Base-by-base conservation (phyloP, 805 yeast genomes). In the Saccharomycopsis fermentans region DNA sequence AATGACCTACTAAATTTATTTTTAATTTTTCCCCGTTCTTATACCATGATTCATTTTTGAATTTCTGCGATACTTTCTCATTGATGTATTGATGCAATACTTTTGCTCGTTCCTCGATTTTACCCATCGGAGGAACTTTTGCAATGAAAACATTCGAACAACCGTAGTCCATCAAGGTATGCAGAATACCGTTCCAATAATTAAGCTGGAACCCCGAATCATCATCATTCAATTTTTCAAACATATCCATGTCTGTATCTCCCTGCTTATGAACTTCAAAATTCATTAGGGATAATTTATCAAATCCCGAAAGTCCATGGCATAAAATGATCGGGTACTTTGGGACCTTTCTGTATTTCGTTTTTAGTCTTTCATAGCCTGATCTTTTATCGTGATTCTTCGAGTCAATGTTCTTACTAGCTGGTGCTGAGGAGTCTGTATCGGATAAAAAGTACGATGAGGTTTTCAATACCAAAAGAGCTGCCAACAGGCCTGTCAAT, bases 291-390 rank as follows among this genome's bases (percentile, higher is more conserved):
- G 73, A 67, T 40, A 81, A 56, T 58, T 73, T 76, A 65, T 87
- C 95, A 65, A 88, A 90, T 1, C 97, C 97, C 0, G 88, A 81
- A 26, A 90, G 77, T 0, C 97, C 97, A 72, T 90, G 97, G 65
- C 96, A 90, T 29, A 90, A 70, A 0, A 90, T 86, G 1, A 90
- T 80, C 0, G 96, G 96, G 59, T 80, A 74, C 63, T 80, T 79
- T 0, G 95, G 90, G 4, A 85, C 77, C 12, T 69, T 66, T n/a
- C 59, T 8, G 26, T 56, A 27, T 12, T 26, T 39, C 4, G 40
- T 43, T 24, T 14, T 6, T 39, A 32, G 36, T 4, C 26, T 37
- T 54, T 37, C 16, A 19, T 9, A 43, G 6, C 32, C 16, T 3
- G 24, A 6, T 3, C 24, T 4, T n/a, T 21, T 9, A 6, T 21